Base-by-base conservation (phyloP, 768 basidiomycete species). In the Hydnomerulius pinastri region DNA sequence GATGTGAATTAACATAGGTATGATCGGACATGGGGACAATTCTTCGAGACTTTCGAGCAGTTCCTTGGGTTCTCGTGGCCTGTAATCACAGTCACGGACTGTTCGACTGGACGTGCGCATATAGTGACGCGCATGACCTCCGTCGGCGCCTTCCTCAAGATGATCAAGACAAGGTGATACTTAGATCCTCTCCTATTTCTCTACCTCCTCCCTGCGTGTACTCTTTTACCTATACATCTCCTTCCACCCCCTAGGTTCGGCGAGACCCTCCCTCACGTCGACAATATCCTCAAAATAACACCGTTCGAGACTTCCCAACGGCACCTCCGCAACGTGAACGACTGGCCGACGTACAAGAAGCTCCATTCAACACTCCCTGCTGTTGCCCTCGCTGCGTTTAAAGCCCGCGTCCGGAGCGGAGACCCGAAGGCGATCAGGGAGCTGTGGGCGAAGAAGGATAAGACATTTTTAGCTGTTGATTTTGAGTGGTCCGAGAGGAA, bases 11-110 rank as follows among this genome's bases (percentile, higher is more conserved):
- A 1, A 15, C 36, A 3, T 42, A 89, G 89, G 88, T 87, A 86
- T 55, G 88, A 92, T 47, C 79, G 83, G 47, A 78, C 86, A 23
- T 92, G 90, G 90, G 86, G 87, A 3, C 80, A 83, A 42, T 73
- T 86, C 29, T 92, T 92, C 69, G 80, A 83, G 41, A 80, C 86
- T 0, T 92, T 92, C 62, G 86, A 88, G 41, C 82, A 80, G 24
- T 92, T 92, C 66, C 75, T 92, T 29, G 75, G 79, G 11, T 92
- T 91, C 65, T 87, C 86, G 33, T 92, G 90, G 90, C 90, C 90
- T 4, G 82, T 80, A 15, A 85, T 92, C 53, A 83, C 83, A 1
- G 80, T 89, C 37, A 91, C 90, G 29, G 87, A 91, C 63, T 63
- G 74, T 36, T 77, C 75, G 64, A 88, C 90, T 1, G 85, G 87